phyloP scores from a whole-genome alignment of 257 asterid genomes.

The Nicotiana undulata region DNA sequence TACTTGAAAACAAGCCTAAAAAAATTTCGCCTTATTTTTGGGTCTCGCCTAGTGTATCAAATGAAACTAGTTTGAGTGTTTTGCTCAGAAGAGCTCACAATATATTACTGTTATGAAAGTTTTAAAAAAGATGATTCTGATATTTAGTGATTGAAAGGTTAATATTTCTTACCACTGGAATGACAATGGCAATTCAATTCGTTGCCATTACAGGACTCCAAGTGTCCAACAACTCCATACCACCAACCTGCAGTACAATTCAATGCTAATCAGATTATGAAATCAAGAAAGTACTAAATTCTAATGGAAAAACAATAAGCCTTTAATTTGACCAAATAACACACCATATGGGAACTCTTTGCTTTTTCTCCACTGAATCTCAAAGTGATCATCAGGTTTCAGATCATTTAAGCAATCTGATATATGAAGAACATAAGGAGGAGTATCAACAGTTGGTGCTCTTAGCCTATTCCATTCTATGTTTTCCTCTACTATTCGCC shows the following conservation, averaged over 20 bases:
- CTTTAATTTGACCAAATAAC: not conserved
- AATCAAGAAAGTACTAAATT: not conserved
- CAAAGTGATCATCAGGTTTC: slow-evolving; percentile 81
- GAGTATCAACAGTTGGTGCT: slow-evolving; percentile 54
- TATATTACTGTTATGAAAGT: too few relatives aligned
- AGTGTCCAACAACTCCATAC: slow-evolving; percentile 96
- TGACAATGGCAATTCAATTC: slow-evolving; percentile 61
- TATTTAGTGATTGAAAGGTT: not conserved
- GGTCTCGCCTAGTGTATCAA: not conserved
- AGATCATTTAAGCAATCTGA: slow-evolving; percentile 62
- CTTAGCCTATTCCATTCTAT: slow-evolving; percentile 72
- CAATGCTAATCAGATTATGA: not conserved
- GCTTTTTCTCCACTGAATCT: slow-evolving; percentile 88
- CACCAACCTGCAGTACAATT: slow-evolving; percentile 76
- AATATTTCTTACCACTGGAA: slow-evolving; percentile 36
- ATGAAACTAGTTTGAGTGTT: too few relatives aligned
- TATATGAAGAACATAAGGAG: slow-evolving; percentile 49
- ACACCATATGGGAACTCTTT: slow-evolving; percentile 76
- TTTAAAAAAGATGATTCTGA: not conserved
- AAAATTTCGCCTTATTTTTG: not conserved
- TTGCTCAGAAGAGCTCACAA: too few relatives aligned
- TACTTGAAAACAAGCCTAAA: not conserved
- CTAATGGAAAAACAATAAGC: not conserved
- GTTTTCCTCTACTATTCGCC: slow-evolving; percentile 61
- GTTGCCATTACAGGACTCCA: slow-evolving; percentile 54